phyloP scores from a whole-genome alignment of 176 grass and related monocot species.

The Oryza officinalis region DNA sequence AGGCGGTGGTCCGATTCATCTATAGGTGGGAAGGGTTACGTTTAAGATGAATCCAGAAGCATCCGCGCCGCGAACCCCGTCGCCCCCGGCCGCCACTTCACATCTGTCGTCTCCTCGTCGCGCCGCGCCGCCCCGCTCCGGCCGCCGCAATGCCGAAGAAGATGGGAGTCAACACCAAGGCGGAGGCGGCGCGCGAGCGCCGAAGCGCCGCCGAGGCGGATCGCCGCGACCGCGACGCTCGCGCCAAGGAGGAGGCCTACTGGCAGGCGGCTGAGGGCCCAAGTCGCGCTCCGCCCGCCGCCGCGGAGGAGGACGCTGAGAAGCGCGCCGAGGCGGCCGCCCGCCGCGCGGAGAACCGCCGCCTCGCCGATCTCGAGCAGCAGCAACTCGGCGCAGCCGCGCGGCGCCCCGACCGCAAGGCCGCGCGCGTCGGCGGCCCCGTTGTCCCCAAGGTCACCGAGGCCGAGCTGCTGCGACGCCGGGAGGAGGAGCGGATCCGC shows the following conservation, averaged over 20 bases:
- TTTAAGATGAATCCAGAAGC: constrained; percentile 1
- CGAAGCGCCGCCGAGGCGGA: constrained; percentile 47
- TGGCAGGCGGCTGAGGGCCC: constrained; percentile 63
- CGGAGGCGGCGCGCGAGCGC: constrained; percentile 45
- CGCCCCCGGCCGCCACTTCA: not conserved
- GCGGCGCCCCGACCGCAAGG: constrained; percentile 53
- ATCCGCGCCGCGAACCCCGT: not conserved
- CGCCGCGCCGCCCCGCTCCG: no score
- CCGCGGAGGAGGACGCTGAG: constrained; percentile 65
- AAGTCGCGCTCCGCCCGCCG: constrained; percentile 63
- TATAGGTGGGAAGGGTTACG: not conserved
- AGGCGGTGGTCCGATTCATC: not conserved
- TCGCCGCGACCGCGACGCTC: constrained; percentile 43
- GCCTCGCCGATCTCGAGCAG: constrained; percentile 62
- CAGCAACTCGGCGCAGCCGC: constrained; percentile 41
- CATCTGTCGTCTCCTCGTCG: not conserved
- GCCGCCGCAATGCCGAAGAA: constrained; percentile 67
- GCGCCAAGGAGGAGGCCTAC: constrained; percentile 57
- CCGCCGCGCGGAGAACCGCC: constrained; percentile 59
- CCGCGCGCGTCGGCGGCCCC: constrained; percentile 45
- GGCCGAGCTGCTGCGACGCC: constrained; percentile 53
- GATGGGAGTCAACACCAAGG: constrained; percentile 79
- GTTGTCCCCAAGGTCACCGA: constrained; percentile 70
- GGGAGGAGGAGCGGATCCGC: constrained; percentile 57
- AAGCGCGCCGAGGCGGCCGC: constrained; percentile 54